Conservation (phyloP, 2,329 filamentous ascomycete genomes). For the Neopestalotiopsis clavispora region DNA sequence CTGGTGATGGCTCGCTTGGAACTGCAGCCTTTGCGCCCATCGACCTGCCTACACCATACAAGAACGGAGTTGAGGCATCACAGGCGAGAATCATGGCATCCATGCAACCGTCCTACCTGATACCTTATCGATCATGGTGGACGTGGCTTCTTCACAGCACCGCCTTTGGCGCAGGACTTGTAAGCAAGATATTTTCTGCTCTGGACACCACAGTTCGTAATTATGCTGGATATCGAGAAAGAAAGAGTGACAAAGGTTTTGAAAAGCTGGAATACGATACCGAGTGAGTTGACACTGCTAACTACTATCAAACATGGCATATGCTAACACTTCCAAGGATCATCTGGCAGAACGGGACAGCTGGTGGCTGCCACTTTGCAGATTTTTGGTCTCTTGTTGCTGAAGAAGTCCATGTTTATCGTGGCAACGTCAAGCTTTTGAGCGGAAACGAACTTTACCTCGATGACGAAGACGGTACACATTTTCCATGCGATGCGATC, state of each 20-base stretch:
- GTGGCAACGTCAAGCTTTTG: conserved; percentile 25
- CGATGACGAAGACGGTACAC: conserved; percentile 18
- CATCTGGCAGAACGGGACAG: conserved; percentile 33
- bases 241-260: conserved; percentile 26
- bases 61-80: conserved; percentile 31
- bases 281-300: conserved; percentile 23
- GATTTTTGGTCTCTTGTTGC: conserved; percentile 21
- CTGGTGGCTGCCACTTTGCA: conserved; percentile 24
- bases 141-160: conserved; percentile 28
- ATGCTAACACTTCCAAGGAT: conserved; percentile 24
- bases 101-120: conserved; percentile 26
- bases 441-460: conserved; percentile 23
- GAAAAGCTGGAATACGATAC: conserved; percentile 26
- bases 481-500: conserved; percentile 27
- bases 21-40: conserved; percentile 34
- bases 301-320: background rate
- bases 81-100: conserved; percentile 28
- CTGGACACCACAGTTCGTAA: conserved; percentile 28
- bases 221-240: conserved; percentile 29
- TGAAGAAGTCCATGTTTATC: conserved; percentile 27
- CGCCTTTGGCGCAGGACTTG: conserved; percentile 23
- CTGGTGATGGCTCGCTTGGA: conserved; percentile 33
- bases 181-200: conserved; percentile 24
- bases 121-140: conserved; percentile 25
- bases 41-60: conserved; percentile 31